Evolutionary conservation across 208 protist genomes (phyloP), one percentile per base, ranked within the genome.

Genomic region (Wallacemonas collosoma): DNA sequence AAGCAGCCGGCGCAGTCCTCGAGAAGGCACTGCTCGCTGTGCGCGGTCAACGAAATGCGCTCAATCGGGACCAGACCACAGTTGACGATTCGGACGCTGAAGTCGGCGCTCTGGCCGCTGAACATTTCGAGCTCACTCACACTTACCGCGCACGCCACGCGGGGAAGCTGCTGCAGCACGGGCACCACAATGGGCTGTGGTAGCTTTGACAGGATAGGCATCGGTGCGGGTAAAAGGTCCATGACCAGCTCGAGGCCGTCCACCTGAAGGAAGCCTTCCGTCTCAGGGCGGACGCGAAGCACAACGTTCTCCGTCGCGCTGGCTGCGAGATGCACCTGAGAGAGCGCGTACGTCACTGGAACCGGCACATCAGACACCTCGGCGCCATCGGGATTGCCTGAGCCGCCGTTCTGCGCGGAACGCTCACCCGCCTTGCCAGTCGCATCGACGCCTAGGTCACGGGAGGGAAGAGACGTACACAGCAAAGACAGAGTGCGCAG

Each of bases 1-100:
- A 85, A 85, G 75, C 92, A 97, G 15, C 92, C 92, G 54, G 80
- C 76, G 74, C 92, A 97, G 62, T 77, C 81, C 71, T 95, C 92
- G 45, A 97, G 72, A 66, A 87, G 89, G 71, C 92, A 97, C 39
- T 79, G 77, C 65, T 93, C 88, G 54, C 86, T 87, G 77, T 97
- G 92, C 11, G 82, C 92, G 14, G 89, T 91, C 60, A 97, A 72
- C 0, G 85, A 81, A 53, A 97, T 84, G 64, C 67, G 71, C 11
- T 73, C 72, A 66, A 95, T 86, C 9, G 88, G 73, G 8, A 97
- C 86, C 5, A 67, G 44, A 38, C 92, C 88, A 55, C 82, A 82
- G 75, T 97, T 97, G 12, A 87, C 81, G 11, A 95, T 76, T 26
- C 87, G 80, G 17, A 95, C 76, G 7, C 77, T 78, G 73, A 97